Evolutionary conservation across 306 rosid species (phyloP).

Genomic region (Herpetospermum pedunculosum): DNA sequence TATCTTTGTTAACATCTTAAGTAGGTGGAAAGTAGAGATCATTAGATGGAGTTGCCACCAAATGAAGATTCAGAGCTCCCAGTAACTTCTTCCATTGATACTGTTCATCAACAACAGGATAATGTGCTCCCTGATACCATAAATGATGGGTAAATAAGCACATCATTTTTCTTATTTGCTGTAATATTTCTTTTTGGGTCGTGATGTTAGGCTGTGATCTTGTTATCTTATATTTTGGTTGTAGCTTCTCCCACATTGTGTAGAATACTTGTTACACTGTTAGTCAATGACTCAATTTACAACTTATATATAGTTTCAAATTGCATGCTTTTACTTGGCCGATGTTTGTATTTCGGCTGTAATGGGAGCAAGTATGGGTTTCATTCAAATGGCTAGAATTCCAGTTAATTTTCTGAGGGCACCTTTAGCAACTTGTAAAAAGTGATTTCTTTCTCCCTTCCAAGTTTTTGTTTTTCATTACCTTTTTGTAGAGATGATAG

Average conservation of each 20-base stretch:
- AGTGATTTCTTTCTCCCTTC: background rate
- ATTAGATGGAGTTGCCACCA: constrained; percentile 40
- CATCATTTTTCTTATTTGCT: background rate
- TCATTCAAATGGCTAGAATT: background rate
- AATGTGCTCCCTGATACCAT: constrained; percentile 18
- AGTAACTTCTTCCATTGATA: constrained; percentile 24
- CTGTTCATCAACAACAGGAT: constrained; percentile 19
- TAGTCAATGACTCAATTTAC: background rate
- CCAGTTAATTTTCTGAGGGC: background rate
- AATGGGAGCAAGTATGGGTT: background rate
- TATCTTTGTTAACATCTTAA: background rate
- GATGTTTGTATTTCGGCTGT: background rate
- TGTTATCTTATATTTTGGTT: background rate
- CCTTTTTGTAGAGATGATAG: background rate
- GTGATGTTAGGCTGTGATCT: background rate
- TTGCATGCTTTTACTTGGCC: background rate
- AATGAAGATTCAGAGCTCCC: constrained; percentile 18
- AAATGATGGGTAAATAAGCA: constrained; percentile 20
- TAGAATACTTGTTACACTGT: background rate
- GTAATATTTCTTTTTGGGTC: background rate
- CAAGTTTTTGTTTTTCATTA: background rate
- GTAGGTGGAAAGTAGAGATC: background rate
- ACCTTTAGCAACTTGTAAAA: background rate
- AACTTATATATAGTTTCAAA: background rate
- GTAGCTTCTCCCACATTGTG: background rate